A percentile compares a stretch with the other conserved stretches of the same genome.
Evolutionary conservation across 768 basidiomycete species (phyloP).

Genomic region (Artomyces pyxidatus): DNA sequence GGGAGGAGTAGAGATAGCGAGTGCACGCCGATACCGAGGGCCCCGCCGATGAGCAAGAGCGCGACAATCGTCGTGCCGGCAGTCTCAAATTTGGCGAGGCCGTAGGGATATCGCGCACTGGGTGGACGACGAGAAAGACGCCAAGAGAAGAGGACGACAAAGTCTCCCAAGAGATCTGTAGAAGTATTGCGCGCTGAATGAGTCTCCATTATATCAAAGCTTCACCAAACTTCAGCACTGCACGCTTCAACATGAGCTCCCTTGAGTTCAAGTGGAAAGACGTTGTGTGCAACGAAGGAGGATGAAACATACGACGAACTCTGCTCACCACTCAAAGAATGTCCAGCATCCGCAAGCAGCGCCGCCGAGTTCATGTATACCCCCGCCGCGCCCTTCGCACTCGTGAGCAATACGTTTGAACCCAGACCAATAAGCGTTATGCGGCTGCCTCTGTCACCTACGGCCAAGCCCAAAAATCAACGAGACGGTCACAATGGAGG

Average conservation of each 20-base stretch:
- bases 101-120: constrained; percentile 73
- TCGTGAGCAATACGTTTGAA: constrained; percentile 75
- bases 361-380: constrained; percentile 88
- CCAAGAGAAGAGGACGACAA: constrained; percentile 88
- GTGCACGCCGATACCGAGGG: constrained; percentile 82
- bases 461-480: neutral
- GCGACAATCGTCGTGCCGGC: constrained; percentile 89
- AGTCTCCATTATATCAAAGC: too few relatives aligned
- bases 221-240: too few relatives aligned
- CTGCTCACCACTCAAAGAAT: constrained; percentile 74
- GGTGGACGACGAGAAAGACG: constrained; percentile 77
- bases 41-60: constrained; percentile 76
- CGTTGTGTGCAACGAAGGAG: neutral
- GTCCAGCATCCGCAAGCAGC: constrained; percentile 88
- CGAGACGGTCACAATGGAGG: too few relatives aligned
- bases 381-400: constrained; percentile 80
- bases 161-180: constrained; percentile 78
- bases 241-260: too few relatives aligned
- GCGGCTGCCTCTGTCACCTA: constrained; percentile 74
- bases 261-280: neutral
- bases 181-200: too few relatives aligned
- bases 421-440: constrained; percentile 83
- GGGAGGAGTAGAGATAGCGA: constrained; percentile 79
- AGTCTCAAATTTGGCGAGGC: constrained; percentile 92
- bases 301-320: neutral